Evolutionary conservation across 1,139 yeast species (phyloP).

Genomic region (Suhomyces bribrorum): DNA sequence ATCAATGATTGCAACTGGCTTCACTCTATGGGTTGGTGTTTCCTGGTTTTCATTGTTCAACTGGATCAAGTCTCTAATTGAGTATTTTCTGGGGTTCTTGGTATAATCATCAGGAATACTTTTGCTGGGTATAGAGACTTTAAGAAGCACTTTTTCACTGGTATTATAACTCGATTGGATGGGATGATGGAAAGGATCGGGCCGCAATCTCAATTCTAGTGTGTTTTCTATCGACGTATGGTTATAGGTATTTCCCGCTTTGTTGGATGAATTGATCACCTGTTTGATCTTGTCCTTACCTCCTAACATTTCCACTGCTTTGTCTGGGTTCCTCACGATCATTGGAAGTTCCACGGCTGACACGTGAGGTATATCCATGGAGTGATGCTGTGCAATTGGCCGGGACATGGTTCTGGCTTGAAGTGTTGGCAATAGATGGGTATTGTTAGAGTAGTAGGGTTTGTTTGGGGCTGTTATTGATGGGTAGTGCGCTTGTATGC

Average conservation of each 20-base stretch:
- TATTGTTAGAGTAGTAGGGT: no score
- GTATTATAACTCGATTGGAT: conserved; percentile 53
- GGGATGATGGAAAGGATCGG: conserved; percentile 83
- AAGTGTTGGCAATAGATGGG: no score
- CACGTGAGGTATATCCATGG: conserved; percentile 74
- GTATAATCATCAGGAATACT: conserved; percentile 44
- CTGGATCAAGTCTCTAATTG: conserved; percentile 54
- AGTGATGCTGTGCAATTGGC: conserved; percentile 48
- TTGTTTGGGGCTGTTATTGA: no score
- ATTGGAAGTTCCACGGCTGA: conserved; percentile 82
- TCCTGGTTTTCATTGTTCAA: conserved; percentile 18
- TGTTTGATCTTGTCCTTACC: conserved; percentile 54
- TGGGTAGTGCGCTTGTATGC: no score
- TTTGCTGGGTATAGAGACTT: conserved; percentile 66
- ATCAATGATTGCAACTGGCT: conserved; percentile 69
- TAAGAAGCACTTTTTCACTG: conserved; percentile 66
- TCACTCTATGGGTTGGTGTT: conserved; percentile 37
- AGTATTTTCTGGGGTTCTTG: conserved; percentile 41
- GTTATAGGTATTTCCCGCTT: conserved; percentile 11
- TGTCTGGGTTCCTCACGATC: conserved; percentile 58
- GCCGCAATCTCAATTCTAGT: conserved; percentile 65
- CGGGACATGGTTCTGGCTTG: conserved; percentile 12
- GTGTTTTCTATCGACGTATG: conserved; percentile 28
- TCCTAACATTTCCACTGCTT: conserved; percentile 77
- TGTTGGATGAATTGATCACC: conserved; percentile 33